These are phyloP conservation scores for Saccharomycopsis sp. DNA, from an alignment of 805 yeast species.

Conservation along the genomic window DNA sequence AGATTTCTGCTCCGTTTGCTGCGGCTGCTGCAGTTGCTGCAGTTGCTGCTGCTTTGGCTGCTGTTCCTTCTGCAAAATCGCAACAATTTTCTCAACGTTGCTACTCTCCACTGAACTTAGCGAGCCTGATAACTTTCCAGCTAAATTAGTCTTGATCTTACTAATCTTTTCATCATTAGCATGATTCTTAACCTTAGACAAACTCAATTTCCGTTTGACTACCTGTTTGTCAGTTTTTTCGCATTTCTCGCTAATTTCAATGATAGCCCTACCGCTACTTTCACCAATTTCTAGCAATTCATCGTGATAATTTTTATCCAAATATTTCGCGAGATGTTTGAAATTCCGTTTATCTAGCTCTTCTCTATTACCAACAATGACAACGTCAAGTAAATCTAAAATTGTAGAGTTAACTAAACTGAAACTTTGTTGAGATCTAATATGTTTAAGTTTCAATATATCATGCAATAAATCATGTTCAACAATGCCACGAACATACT, in stretches of 20 bases:
- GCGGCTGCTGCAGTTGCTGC: neutral
- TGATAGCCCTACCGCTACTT: conserved; percentile 12
- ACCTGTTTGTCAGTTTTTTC: too few relatives aligned
- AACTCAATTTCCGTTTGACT: too few relatives aligned
- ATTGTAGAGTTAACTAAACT: conserved; percentile 71
- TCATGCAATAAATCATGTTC: conserved; percentile 44
- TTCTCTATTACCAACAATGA: conserved; percentile 23
- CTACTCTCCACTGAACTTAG: too few relatives aligned
- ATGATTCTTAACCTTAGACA: too few relatives aligned
- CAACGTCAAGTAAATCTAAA: conserved; percentile 54
- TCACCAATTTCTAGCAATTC: neutral
- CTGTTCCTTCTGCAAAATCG: neutral
- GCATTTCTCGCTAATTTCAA: conserved; percentile 2
- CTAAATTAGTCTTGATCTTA: too few relatives aligned
- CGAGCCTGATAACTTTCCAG: too few relatives aligned
- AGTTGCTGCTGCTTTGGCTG: neutral
- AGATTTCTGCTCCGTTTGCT: neutral
- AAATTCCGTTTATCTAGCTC: conserved; percentile 6
- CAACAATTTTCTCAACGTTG: too few relatives aligned
- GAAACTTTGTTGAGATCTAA: conserved; percentile 39
- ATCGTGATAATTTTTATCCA: neutral
- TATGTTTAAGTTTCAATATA: conserved; percentile 43
- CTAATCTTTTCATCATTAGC: too few relatives aligned
- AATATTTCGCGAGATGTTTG: conserved; percentile 6
- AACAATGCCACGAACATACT: conserved; percentile 50